phyloP scores from a whole-genome alignment of 1,139 yeast genomes.

The Protomyces arabidopsidicola region DNA sequence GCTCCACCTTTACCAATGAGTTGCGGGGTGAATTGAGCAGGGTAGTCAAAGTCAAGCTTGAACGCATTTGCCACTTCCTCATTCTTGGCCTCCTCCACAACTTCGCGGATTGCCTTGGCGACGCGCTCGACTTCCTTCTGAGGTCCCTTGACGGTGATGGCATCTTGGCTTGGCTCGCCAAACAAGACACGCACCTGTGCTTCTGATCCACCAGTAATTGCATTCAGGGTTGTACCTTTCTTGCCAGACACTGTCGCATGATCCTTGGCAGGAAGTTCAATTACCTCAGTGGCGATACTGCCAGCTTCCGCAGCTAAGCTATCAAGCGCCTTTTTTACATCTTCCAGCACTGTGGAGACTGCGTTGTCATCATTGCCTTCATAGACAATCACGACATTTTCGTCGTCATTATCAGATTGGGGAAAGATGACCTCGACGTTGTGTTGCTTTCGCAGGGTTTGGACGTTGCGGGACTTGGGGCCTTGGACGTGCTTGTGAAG shows the following conservation, averaged over 20 bases:
- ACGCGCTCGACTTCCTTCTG: slow-evolving; percentile 54
- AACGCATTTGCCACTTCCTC: slow-evolving; percentile 58
- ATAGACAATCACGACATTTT: slow-evolving; percentile 47
- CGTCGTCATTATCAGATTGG: slow-evolving; percentile 42
- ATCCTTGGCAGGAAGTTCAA: slow-evolving; percentile 51
- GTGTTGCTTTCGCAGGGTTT: slow-evolving; percentile 48
- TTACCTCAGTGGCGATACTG: slow-evolving; percentile 50
- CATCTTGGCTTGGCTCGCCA: slow-evolving; percentile 46
- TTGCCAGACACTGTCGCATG: slow-evolving; percentile 57
- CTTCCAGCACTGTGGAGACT: slow-evolving; percentile 45
- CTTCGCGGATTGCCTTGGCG: slow-evolving; percentile 50
- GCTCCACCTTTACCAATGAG: slow-evolving; percentile 88
- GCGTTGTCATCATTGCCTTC: slow-evolving; percentile 37
- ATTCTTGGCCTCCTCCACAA: slow-evolving; percentile 61
- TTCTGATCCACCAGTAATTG: slow-evolving; percentile 43
- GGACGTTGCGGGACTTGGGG: slow-evolving; percentile 41
- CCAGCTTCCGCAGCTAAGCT: slow-evolving; percentile 57
- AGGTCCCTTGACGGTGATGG: slow-evolving; percentile 58
- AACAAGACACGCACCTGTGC: slow-evolving; percentile 37
- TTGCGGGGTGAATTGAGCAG: slow-evolving; percentile 64
- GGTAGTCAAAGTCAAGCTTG: slow-evolving; percentile 55
- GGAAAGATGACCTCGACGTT: slow-evolving; percentile 57
- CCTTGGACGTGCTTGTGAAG: slow-evolving; percentile 51
- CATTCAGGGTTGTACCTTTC: slow-evolving; percentile 51
- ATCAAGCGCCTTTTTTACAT: slow-evolving; percentile 51